A percentile compares a stretch with the other conserved stretches of the same genome.
Evolutionary conservation across 2,329 filamentous ascomycete species (phyloP).

Genomic region (Xylaria sp.): DNA sequence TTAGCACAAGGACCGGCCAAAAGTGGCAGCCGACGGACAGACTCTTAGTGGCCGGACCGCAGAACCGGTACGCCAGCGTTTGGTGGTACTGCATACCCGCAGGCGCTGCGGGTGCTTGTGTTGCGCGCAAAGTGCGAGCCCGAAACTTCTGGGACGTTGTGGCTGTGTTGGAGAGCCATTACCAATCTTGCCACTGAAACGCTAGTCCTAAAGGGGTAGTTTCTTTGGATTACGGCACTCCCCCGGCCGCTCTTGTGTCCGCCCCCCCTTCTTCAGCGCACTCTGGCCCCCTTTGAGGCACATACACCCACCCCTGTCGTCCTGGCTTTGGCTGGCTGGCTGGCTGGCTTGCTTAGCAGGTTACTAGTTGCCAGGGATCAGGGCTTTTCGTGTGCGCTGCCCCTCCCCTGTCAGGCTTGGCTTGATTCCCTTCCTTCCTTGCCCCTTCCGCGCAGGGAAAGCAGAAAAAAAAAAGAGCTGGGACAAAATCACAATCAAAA

Average conservation of each 20-base stretch:
- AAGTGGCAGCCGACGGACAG: slow-evolving; percentile 27
- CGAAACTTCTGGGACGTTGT: slow-evolving; percentile 46
- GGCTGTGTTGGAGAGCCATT: slow-evolving; percentile 39
- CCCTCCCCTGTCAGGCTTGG: slow-evolving; percentile 25
- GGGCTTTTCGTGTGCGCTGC: slow-evolving; percentile 26
- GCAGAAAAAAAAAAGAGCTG: slow-evolving; percentile 25
- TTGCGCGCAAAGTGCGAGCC: slow-evolving; percentile 45
- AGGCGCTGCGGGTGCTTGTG: neutral
- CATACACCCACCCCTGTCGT: slow-evolving; percentile 1
- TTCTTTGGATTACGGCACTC: slow-evolving; percentile 37
- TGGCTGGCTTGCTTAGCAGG: slow-evolving; percentile 19
- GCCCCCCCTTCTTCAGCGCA: slow-evolving; percentile 6
- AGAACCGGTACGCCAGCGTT: slow-evolving; percentile 35
- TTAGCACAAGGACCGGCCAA: slow-evolving; percentile 7
- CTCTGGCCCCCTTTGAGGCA: slow-evolving; percentile 22
- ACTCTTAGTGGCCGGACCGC: slow-evolving; percentile 33
- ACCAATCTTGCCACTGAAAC: neutral
- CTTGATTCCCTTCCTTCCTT: slow-evolving; percentile 16
- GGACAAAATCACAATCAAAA: slow-evolving; percentile 29
- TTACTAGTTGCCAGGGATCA: slow-evolving; percentile 34
- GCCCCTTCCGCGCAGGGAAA: slow-evolving; percentile 24
- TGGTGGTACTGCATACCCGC: slow-evolving; percentile 10
- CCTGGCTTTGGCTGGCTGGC: neutral
- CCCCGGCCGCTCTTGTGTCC: slow-evolving; percentile 23
- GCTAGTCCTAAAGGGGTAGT: slow-evolving; percentile 27